Evolutionary conservation across 1,284 basidiomycete species (phyloP).

Genomic region (Malassezia equina): DNA sequence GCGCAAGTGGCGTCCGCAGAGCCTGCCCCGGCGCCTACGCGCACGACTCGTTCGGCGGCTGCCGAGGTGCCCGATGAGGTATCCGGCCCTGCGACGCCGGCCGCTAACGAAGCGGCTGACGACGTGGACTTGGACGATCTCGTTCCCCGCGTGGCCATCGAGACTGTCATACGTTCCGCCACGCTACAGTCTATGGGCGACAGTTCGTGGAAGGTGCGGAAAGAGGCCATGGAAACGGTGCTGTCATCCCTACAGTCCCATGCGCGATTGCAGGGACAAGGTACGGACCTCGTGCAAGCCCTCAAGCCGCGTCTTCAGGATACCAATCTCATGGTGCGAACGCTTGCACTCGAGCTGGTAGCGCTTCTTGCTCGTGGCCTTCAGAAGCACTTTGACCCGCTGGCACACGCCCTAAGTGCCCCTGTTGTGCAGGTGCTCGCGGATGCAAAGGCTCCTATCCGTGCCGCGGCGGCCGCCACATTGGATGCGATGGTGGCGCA

Average conservation of each 20-base stretch:
- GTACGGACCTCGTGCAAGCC: conserved; percentile 74
- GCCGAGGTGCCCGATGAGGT: conserved; percentile 3
- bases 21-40: conserved; percentile 62
- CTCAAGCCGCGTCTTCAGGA: conserved; percentile 81
- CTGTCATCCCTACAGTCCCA: conserved; percentile 77
- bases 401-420: conserved; percentile 64
- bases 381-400: conserved; percentile 88
- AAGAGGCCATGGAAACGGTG: conserved; percentile 80
- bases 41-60: conserved; percentile 49
- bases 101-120: conserved; percentile 7
- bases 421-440: conserved; percentile 75
- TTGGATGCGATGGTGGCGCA: conserved; percentile 74
- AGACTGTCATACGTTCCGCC: conserved; percentile 73
- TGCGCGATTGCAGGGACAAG: conserved; percentile 76
- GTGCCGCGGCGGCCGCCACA: conserved; percentile 66
- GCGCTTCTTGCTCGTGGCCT: conserved; percentile 80
- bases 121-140: conserved; percentile 61
- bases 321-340: conserved; percentile 86
- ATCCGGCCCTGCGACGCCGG: conserved; percentile 16
- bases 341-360: conserved; percentile 78
- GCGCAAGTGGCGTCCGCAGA: conserved; percentile 53
- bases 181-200: conserved; percentile 79
- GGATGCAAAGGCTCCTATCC: conserved; percentile 82
- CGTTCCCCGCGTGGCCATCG: conserved; percentile 87
- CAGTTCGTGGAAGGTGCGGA: conserved; percentile 84